Percentiles rank a stretch among this genome's conserved stretches.
Conservation (phyloP, 257 asterid species). For the Solanum sejunctum region DNA sequence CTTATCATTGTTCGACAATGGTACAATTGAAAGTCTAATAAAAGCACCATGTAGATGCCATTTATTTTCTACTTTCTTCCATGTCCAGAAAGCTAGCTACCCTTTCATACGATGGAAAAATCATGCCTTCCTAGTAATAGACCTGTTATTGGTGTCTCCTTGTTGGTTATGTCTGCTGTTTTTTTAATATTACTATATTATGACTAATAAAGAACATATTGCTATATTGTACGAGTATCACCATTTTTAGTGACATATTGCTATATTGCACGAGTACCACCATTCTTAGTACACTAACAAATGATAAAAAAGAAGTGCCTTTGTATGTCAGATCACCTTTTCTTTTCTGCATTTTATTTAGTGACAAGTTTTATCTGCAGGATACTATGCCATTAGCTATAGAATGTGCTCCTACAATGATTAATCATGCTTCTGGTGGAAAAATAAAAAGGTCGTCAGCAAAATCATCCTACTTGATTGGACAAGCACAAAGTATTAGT, state of each 20-base stretch:
- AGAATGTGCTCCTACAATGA: slow-evolving; percentile 24
- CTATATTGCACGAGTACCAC: neutral
- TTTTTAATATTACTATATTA: neutral
- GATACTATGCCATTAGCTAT: slow-evolving; percentile 31
- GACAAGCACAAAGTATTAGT: slow-evolving; percentile 21
- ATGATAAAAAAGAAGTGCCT: neutral
- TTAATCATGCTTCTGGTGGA: slow-evolving; percentile 54
- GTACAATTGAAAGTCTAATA: neutral
- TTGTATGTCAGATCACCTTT: neutral
- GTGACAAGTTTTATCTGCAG: slow-evolving; percentile 21
- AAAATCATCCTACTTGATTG: slow-evolving; percentile 21
- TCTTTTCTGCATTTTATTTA: neutral
- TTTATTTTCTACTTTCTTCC: neutral
- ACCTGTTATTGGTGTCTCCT: neutral
- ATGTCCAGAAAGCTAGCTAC: neutral
- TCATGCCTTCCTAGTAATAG: neutral
- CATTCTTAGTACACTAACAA: neutral
- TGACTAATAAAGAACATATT: neutral
- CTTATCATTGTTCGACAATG: neutral
- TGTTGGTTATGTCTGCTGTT: neutral
- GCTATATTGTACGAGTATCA: neutral
- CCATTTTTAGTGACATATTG: neutral
- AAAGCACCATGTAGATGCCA: neutral
- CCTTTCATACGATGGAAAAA: neutral
- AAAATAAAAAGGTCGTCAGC: slow-evolving; percentile 70